Percentiles rank a stretch among this genome's conserved stretches.
These are phyloP conservation scores for Artemisia tridentata DNA, from an alignment of 129 eudicot species.

Conservation along the genomic window DNA sequence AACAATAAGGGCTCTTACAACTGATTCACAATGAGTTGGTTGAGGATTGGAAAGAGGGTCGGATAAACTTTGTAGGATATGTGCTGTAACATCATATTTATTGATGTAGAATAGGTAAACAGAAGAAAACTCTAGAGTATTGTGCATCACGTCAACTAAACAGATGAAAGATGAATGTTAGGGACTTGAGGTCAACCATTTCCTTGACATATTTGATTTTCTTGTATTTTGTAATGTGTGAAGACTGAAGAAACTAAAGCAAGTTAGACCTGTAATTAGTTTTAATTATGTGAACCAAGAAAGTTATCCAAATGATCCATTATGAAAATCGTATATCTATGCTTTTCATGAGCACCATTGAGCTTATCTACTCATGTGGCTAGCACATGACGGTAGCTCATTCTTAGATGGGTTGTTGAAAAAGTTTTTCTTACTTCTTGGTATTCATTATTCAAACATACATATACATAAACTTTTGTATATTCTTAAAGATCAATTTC, in stretches of 20 bases:
- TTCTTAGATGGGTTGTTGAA: neutral
- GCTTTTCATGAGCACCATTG: neutral
- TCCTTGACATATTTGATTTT: neutral
- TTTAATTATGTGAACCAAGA: neutral
- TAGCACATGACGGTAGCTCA: neutral
- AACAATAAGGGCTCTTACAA: too few species aligned
- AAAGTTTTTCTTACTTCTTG: neutral
- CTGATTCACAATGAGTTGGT: too few species aligned
- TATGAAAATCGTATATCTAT: neutral
- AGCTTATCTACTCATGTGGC: neutral
- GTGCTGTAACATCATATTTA: too few species aligned
- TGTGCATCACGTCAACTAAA: neutral
- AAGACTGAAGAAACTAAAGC: neutral
- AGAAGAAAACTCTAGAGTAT: too few species aligned
- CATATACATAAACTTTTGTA: neutral
- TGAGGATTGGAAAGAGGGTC: too few species aligned
- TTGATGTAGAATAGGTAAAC: neutral
- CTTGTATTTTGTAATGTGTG: neutral
- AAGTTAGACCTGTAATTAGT: neutral
- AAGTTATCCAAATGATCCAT: neutral
- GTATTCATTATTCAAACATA: neutral
- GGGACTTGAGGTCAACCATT: neutral
- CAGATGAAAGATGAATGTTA: neutral
- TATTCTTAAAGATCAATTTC: neutral
- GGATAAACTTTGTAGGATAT: too few species aligned